Conservation (phyloP, 2,329 filamentous ascomycete genomes). For the Sarocladium strictum region DNA sequence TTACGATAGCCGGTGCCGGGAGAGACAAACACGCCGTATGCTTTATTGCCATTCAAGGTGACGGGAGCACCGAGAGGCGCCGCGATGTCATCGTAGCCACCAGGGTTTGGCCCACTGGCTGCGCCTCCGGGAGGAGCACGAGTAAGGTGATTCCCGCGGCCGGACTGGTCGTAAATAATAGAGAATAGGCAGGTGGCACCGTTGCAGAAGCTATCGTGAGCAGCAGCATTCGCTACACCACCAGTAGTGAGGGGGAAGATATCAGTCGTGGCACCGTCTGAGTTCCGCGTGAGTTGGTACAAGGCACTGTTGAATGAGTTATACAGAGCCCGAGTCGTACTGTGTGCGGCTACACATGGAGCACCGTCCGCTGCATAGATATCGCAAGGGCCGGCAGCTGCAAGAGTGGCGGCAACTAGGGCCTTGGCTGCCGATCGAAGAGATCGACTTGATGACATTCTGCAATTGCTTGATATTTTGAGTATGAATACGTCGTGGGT, state of each 20-base stretch:
- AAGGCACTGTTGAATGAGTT: constrained; percentile 44
- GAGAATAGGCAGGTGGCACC: constrained; percentile 57
- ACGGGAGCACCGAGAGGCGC: constrained; percentile 56
- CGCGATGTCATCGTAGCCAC: constrained; percentile 55
- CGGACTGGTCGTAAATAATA: constrained; percentile 62
- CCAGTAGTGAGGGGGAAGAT: constrained; percentile 49
- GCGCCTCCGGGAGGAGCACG: constrained; percentile 51
- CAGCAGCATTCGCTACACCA: constrained; percentile 54
- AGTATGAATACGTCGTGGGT: no score
- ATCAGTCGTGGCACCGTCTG: constrained; percentile 32
- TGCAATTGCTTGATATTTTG: no score
- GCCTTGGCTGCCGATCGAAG: no score
- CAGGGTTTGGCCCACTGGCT: constrained; percentile 50
- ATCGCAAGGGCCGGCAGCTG: no score
- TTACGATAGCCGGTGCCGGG: constrained; percentile 60
- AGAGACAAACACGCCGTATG: constrained; percentile 57
- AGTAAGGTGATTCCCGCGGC: constrained; percentile 54
- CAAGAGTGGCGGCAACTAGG: no score
- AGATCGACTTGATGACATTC: no score
- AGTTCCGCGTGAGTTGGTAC: constrained; percentile 51
- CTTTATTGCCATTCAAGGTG: constrained; percentile 53
- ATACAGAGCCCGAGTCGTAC: constrained; percentile 59
- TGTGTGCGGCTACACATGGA: constrained; percentile 58
- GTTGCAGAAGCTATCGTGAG: constrained; percentile 56
- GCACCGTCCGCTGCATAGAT: constrained; percentile 53